A percentile compares a stretch with the other conserved stretches of the same genome.
Conservation (phyloP, 2,329 filamentous ascomycete genomes). For the Canariomyces notabilis region DNA sequence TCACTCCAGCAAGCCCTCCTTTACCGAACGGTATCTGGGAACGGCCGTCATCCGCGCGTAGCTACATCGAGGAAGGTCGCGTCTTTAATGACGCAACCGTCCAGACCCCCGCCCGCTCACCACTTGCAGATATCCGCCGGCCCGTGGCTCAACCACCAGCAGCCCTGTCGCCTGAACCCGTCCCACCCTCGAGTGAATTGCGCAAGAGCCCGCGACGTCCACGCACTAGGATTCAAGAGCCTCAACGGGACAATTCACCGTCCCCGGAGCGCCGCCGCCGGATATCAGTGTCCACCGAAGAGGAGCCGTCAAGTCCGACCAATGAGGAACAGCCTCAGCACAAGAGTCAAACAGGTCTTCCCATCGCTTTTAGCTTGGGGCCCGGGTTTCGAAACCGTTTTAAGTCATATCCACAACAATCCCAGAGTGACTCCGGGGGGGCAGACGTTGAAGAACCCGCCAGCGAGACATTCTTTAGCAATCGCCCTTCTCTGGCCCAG, state of each 20-base stretch:
- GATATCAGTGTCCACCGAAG: no score
- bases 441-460: background rate
- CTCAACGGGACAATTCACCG: background rate
- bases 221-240: background rate
- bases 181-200: slow-evolving; percentile 7
- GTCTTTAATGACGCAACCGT: slow-evolving; percentile 22
- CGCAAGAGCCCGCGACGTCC: slow-evolving; percentile 6
- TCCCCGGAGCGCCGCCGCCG: background rate
- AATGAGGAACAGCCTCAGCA: background rate
- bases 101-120: slow-evolving; percentile 14
- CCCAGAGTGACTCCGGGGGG: background rate
- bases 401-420: background rate
- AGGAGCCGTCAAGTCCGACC: background rate
- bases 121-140: background rate
- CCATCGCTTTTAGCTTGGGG: background rate
- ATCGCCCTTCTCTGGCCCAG: no score
- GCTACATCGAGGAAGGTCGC: slow-evolving; percentile 27
- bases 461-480: no score
- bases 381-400: background rate
- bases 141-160: background rate
- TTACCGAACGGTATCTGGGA: background rate
- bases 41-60: slow-evolving; percentile 16
- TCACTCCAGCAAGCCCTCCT: slow-evolving; percentile 1
- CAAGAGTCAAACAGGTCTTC: background rate
- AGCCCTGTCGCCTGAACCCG: background rate